phyloP scores from a whole-genome alignment of 1,139 yeast species.

The Yamadazyma oceani region DNA sequence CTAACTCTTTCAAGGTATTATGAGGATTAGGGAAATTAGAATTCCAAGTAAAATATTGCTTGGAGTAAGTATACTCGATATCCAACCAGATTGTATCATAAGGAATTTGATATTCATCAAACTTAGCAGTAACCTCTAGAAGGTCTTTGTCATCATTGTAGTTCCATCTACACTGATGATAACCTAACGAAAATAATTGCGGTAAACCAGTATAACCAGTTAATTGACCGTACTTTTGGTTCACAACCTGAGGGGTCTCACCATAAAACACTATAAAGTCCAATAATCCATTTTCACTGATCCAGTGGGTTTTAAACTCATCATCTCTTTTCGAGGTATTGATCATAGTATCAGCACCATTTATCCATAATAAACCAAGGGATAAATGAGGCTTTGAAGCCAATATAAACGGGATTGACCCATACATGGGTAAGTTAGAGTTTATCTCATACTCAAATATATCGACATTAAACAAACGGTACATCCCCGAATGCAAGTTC shows the following conservation, averaged over 20 bases:
- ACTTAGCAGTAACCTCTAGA: constrained; percentile 59
- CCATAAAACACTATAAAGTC: constrained; percentile 75
- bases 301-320: constrained; percentile 72
- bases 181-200: constrained; percentile 75
- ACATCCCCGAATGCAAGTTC: constrained; percentile 71
- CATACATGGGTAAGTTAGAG: constrained; percentile 89
- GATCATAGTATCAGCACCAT: constrained; percentile 88
- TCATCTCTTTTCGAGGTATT: too few species aligned
- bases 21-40: constrained; percentile 75
- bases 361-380: constrained; percentile 87
- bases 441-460: constrained; percentile 88
- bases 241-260: constrained; percentile 58
- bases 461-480: constrained; percentile 87
- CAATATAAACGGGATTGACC: constrained; percentile 84
- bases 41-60: constrained; percentile 93
- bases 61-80: constrained; percentile 83
- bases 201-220: constrained; percentile 83
- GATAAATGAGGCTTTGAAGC: constrained; percentile 61
- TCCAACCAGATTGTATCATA: constrained; percentile 95
- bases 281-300: constrained; percentile 83
- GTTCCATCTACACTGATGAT: constrained; percentile 98
- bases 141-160: constrained; percentile 88
- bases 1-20: constrained; percentile 62
- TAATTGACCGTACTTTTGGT: constrained; percentile 62
- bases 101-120: constrained; percentile 78